Base-by-base conservation (phyloP, 768 basidiomycete species). In the Rhodosporidiobolus sp. region DNA sequence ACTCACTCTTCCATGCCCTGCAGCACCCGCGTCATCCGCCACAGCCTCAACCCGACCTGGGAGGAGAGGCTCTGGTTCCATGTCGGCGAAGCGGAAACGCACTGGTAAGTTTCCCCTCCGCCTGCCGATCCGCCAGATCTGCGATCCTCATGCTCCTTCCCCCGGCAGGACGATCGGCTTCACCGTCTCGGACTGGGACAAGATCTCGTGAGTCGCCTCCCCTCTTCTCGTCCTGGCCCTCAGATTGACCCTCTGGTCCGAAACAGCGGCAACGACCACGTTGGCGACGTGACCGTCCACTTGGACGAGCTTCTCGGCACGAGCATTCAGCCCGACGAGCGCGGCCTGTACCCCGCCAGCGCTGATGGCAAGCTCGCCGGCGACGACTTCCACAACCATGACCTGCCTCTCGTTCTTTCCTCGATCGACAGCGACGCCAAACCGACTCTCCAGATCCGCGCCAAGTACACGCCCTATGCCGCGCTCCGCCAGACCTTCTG, bases 1-100 rank as follows among this genome's bases (percentile, higher is more conserved):
- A 17, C 63, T 38, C 19, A 24, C 19, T 49, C 22, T 34, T 0
- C 32, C 19, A 28, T 16, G 5, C 19, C 22, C 9, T 35, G 26
- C 30, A 55, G 59, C 26, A 76, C 72, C n/a, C 88, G 90, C 45
- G 88, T 93, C 35, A 88, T 94, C 65, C 86, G 93, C 7, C 92
- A 94, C 80, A 88, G 87, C 0, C 83, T 88, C 64, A 92, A 91
- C 79, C 95, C 96, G 0, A 85, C 85, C 1, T 98, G 94, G 91
- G 91, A 97, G 72, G 94, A 97, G 82, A 94, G 95, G 80, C 83
- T 98, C 6, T 85, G 96, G 19, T 98, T 97, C 84, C 94, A 96
- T 79, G 94, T 98, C 22, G 86, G 92, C 35, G 84, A 88, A 19
- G 93, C 92, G 79, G 94, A 97, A 80, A 87, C 86, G 16, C 79